These are phyloP conservation scores for Nicotiana tabacum DNA, from an alignment of 257 asterid genomes.

Conservation along the genomic window DNA sequence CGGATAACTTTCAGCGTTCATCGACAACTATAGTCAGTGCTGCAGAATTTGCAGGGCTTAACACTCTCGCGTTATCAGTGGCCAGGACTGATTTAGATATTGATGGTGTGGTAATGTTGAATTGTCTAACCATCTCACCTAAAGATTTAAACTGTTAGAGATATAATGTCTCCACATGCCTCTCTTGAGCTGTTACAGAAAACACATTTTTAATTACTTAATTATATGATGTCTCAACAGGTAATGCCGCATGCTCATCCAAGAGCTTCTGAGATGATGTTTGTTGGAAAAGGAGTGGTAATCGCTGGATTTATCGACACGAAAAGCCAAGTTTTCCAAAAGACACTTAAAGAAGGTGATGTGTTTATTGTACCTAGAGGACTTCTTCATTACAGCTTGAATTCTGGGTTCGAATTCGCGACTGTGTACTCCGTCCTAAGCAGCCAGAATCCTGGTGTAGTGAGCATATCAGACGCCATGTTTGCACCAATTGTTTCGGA, in stretches of 20 bases:
- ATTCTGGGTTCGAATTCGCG: constrained; percentile 53
- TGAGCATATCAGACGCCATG: constrained; percentile 38
- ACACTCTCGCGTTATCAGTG: constrained; percentile 59
- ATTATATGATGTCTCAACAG: background rate
- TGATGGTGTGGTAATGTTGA: constrained; percentile 49
- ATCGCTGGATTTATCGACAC: constrained; percentile 61
- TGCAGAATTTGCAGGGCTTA: constrained; percentile 60
- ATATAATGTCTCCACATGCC: background rate
- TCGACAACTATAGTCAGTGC: constrained; percentile 43
- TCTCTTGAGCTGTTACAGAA: background rate
- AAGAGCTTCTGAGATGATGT: constrained; percentile 69
- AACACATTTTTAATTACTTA: background rate
- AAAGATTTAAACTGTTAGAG: background rate
- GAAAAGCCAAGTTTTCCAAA: constrained; percentile 36
- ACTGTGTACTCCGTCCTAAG: constrained; percentile 46
- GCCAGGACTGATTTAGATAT: constrained; percentile 56
- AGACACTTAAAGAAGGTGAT: constrained; percentile 45
- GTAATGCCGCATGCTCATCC: constrained; percentile 51
- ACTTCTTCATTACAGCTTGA: constrained; percentile 56
- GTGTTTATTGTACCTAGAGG: constrained; percentile 69
- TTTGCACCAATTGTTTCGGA: constrained; percentile 21
- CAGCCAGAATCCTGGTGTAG: constrained; percentile 75
- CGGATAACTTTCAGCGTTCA: constrained; percentile 43
- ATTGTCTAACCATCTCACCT: constrained; percentile 9
- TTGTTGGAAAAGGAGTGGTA: constrained; percentile 44